Base-by-base conservation (phyloP, 805 yeast genomes). In the Saccharomycopsis sp. region DNA sequence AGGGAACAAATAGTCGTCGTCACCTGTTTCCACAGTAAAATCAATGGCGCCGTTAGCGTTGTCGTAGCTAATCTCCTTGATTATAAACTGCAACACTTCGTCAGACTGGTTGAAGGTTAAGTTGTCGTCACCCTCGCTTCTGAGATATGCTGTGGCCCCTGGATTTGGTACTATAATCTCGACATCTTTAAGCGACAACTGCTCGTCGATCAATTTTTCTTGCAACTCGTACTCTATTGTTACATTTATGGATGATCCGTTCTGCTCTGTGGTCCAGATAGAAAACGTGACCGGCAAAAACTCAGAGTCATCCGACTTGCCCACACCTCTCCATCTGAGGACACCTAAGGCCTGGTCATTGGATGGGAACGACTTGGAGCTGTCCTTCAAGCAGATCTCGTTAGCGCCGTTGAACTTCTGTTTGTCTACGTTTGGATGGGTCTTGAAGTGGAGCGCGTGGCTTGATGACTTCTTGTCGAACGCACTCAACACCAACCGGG, bases 401-500 rank as follows among this genome's bases (percentile, higher is more conserved):
- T 80, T 76, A 15, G 76, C 71, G 14, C 79, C 69, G 52, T 79
- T 77, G 71, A 93, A 94, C 67, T 82, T 72, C 49, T 74, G 75
- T 68, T 88, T 86, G 74, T 94, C 97, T 64, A 94, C 96, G 70
- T 93, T 92, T 63, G 99, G 99, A 76, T 94, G 97, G 15, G 98
- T 91, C 72, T 92, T 92, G 76, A 82, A 94, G 68, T 86, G 91
- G 52, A 84, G 75, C 75, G 82, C 71, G 12, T 29, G 38, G 12
- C 38, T 29, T 44, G 76, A 71, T 15, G 78, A 72, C 49, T 75
- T 73, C 34, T 79, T 78, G 22, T 73, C 76, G n/a, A 54, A 15
- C 49, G 84, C 77, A 49, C 75, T 71, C 63, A 92, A 74, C 62
- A 80, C 68, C 60, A 94, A 78, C 68, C 81, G 82, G 57, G 90